phyloP scores from a whole-genome alignment of 768 basidiomycete genomes.

The Imleria badia region DNA sequence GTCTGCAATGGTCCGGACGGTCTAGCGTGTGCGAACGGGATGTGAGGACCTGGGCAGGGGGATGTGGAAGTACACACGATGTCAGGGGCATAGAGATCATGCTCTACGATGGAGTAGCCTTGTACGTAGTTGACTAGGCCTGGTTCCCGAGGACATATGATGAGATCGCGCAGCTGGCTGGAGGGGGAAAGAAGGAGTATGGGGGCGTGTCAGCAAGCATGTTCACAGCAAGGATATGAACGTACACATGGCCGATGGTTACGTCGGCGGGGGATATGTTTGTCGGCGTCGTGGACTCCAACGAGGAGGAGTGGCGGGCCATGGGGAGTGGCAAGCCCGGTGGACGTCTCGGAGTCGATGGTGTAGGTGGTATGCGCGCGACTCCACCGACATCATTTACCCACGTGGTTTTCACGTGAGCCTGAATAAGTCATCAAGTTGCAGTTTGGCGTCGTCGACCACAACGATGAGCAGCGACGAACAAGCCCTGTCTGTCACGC shows the following conservation, averaged over 20 bases:
- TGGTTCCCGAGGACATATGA: conserved; percentile 67
- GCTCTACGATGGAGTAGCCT: conserved; percentile 54
- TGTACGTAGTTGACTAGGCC: conserved; percentile 67
- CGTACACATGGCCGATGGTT: conserved; percentile 64
- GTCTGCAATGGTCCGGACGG: conserved; percentile 49
- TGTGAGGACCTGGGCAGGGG: conserved; percentile 15
- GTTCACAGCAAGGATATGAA: conserved; percentile 12
- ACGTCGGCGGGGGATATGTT: conserved; percentile 44
- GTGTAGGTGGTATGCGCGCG: conserved; percentile 6
- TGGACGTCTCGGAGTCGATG: conserved; percentile 7
- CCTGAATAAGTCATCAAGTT: background rate
- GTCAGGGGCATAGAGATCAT: conserved; percentile 50
- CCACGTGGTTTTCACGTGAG: conserved; percentile 28
- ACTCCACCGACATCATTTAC: background rate
- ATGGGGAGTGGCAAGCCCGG: conserved; percentile 34
- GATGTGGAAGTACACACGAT: conserved; percentile 38
- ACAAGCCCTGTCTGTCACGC: conserved; percentile 14
- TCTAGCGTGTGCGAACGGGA: conserved; percentile 30
- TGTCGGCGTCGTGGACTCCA: conserved; percentile 45
- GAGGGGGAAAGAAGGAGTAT: conserved; percentile 7
- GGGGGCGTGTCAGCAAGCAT: conserved; percentile 2
- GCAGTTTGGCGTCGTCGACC: conserved; percentile 2
- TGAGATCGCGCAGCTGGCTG: conserved; percentile 77
- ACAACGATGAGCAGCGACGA: conserved; percentile 35
- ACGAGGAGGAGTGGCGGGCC: conserved; percentile 46